A percentile compares a stretch with the other conserved stretches of the same genome.
Evolutionary conservation across 805 yeast genomes (phyloP).

Genomic region (Starmera dryadoides): DNA sequence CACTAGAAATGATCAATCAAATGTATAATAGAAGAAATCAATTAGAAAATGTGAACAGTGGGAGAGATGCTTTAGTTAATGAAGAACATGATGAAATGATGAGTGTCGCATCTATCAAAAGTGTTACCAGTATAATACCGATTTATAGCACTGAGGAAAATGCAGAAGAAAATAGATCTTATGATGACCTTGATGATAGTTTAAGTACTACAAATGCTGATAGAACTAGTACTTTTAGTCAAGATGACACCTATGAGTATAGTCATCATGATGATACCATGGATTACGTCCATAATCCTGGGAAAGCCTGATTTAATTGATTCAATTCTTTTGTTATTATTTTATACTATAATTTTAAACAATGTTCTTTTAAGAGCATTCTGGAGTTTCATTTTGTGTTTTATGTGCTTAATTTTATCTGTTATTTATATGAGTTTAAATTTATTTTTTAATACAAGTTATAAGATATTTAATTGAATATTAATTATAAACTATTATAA

Average conservation of each 20-base stretch:
- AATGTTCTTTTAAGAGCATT: too few relatives aligned
- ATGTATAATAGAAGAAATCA: slow-evolving; percentile 17
- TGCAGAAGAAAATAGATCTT: not conserved
- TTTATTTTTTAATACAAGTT: too few relatives aligned
- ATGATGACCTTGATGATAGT: not conserved
- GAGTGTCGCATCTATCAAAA: slow-evolving; percentile 11
- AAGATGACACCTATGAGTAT: not conserved
- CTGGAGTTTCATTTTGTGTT: too few relatives aligned
- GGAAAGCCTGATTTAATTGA: too few relatives aligned
- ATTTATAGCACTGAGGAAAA: not conserved
- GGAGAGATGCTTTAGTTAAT: not conserved
- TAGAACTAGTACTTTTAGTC: not conserved
- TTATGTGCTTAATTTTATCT: too few relatives aligned
- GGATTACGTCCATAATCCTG: too few relatives aligned
- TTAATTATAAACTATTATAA: too few relatives aligned
- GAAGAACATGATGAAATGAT: slow-evolving; percentile 11
- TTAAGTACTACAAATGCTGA: not conserved
- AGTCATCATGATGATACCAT: not conserved
- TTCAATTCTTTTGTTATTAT: too few relatives aligned
- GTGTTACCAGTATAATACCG: slow-evolving; percentile 21
- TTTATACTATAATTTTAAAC: too few relatives aligned
- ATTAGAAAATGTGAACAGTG: not conserved
- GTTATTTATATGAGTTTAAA: too few relatives aligned
- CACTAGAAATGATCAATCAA: slow-evolving; percentile 27
- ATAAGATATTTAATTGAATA: too few relatives aligned